phyloP scores from a whole-genome alignment of 148 eudicot species.

The Persicaria tinctoria region DNA sequence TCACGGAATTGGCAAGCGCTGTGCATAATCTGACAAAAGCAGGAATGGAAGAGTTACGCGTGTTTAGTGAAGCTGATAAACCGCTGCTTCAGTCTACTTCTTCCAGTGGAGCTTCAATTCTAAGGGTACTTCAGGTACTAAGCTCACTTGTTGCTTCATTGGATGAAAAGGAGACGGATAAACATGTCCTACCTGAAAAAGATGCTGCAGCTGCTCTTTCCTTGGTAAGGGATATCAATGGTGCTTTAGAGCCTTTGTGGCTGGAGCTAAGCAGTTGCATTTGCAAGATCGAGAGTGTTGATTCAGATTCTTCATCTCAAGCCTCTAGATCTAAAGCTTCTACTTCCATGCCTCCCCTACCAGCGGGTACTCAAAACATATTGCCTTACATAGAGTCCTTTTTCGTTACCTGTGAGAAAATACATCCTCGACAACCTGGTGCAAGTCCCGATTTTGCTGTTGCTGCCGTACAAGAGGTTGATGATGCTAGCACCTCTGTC shows the following conservation, averaged over 20 bases:
- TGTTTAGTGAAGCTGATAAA: constrained; percentile 68
- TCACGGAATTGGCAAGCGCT: constrained; percentile 71
- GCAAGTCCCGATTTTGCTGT: constrained; percentile 50
- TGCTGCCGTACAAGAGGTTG: constrained; percentile 54
- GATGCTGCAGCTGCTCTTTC: constrained; percentile 41
- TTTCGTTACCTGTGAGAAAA: constrained; percentile 96
- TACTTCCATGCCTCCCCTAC: constrained; percentile 65
- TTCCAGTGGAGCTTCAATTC: constrained; percentile 80
- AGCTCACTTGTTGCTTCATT: constrained; percentile 74
- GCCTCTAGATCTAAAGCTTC: constrained; percentile 51
- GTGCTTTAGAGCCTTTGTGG: constrained; percentile 91
- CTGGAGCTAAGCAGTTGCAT: constrained; percentile 85
- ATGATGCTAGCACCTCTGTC: constrained; percentile 61
- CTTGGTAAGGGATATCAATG: constrained; percentile 52
- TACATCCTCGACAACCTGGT: constrained; percentile 59
- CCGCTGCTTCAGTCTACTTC: constrained; percentile 72
- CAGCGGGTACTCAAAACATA: constrained; percentile 91
- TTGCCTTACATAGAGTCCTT: constrained; percentile 93
- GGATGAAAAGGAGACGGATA: constrained; percentile 44
- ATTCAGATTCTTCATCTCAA: constrained; percentile 41
- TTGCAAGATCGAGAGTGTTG: constrained; percentile 65
- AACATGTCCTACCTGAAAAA: constrained; percentile 26
- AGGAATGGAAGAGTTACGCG: constrained; percentile 65
- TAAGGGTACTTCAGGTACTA: constrained; percentile 83
- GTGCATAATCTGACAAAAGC: constrained; percentile 63